Percentiles rank a stretch among this genome's conserved stretches.
Conservation (phyloP, 1,284 basidiomycete species). For the Rhizopogon parksii region DNA sequence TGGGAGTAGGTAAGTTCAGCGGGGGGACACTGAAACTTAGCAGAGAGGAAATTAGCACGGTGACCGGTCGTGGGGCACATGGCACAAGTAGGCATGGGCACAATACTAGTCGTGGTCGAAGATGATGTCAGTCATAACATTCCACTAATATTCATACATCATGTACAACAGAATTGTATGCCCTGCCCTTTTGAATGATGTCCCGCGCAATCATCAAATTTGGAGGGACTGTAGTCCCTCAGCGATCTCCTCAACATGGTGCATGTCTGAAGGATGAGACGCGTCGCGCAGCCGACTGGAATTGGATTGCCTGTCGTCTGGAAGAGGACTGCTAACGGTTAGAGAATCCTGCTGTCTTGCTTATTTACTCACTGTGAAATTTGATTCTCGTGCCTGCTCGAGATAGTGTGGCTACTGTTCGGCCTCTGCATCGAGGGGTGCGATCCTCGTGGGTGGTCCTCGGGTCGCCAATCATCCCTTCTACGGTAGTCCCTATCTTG, state of each 20-base stretch:
- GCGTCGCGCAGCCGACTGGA: conserved; percentile 16
- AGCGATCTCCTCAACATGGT: conserved; percentile 19
- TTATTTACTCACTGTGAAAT: conserved; percentile 16
- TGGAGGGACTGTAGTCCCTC: conserved; percentile 19
- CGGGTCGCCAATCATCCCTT: conserved; percentile 11
- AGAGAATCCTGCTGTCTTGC: not conserved
- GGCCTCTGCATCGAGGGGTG: conserved; percentile 27
- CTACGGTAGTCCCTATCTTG: conserved; percentile 2
- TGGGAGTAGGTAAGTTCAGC: conserved; percentile 73
- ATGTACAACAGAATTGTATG: not conserved
- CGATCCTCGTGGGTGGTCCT: conserved; percentile 18
- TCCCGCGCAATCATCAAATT: conserved; percentile 1
- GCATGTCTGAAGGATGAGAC: conserved; percentile 14
- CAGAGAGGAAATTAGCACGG: conserved; percentile 47
- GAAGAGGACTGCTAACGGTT: conserved; percentile 14
- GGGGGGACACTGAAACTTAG: conserved; percentile 61
- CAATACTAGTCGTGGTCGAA: conserved; percentile 6
- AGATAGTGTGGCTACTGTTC: conserved; percentile 17
- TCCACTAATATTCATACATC: not conserved
- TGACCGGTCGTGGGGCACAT: conserved; percentile 27
- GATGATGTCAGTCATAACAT: not conserved
- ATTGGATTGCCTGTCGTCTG: conserved; percentile 22
- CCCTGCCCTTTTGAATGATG: not conserved
- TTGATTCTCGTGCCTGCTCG: conserved; percentile 14
- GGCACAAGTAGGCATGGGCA: conserved; percentile 2